Evolutionary conservation across 1,139 yeast species (phyloP).

Genomic region (Debaryomyces sp.): DNA sequence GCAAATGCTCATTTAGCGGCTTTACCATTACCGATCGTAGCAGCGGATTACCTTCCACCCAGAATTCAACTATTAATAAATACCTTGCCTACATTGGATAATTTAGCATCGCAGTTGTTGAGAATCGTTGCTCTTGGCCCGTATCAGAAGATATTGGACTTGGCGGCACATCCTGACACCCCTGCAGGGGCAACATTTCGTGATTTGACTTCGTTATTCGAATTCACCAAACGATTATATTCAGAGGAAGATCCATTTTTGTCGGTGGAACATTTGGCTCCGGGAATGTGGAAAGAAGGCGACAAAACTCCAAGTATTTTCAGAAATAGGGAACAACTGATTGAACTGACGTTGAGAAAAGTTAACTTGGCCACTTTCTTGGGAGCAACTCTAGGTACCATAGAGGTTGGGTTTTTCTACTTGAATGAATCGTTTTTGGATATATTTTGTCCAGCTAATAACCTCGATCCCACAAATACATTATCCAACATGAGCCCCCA

Average conservation of each 20-base stretch:
- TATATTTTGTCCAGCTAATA: constrained; percentile 73
- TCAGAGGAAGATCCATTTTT: constrained; percentile 70
- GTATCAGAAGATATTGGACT: constrained; percentile 70
- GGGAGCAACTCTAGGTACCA: constrained; percentile 79
- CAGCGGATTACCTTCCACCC: constrained; percentile 59
- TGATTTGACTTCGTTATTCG: constrained; percentile 73
- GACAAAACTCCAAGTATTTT: constrained; percentile 59
- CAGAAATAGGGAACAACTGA: constrained; percentile 62
- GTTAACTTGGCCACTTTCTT: constrained; percentile 87
- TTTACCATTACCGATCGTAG: constrained; percentile 57
- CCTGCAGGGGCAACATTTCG: constrained; percentile 75
- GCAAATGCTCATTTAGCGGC: constrained; percentile 60
- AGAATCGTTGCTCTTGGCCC: constrained; percentile 70
- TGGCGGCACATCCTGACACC: constrained; percentile 73
- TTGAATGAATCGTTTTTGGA: constrained; percentile 82
- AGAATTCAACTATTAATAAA: constrained; percentile 63
- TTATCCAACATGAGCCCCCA: constrained; percentile 41
- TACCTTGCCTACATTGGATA: constrained; percentile 73
- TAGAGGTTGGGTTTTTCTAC: constrained; percentile 85
- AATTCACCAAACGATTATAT: constrained; percentile 66
- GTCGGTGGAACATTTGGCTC: constrained; percentile 60
- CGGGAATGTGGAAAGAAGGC: constrained; percentile 71
- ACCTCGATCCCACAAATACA: constrained; percentile 45
- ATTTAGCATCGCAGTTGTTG: constrained; percentile 71
- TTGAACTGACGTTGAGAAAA: constrained; percentile 73